A percentile compares a stretch with the other conserved stretches of the same genome.
Evolutionary conservation across 192 early-diverging fungal genomes (phyloP).

Genomic region (Entophlyctis luteolus): DNA sequence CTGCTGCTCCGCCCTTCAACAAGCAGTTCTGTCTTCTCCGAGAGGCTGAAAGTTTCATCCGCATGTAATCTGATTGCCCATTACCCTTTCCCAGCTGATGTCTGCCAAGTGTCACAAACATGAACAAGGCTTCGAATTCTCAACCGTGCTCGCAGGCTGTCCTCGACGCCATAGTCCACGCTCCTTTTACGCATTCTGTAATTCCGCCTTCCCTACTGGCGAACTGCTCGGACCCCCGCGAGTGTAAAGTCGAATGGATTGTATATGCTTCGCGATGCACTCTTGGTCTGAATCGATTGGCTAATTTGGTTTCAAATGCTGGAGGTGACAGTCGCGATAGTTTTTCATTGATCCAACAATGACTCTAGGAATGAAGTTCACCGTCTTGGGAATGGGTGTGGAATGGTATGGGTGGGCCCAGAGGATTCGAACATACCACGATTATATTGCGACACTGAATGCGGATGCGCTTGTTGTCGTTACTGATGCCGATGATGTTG

Average conservation of each 20-base stretch:
- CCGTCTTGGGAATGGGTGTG: background rate
- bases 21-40: too few relatives aligned
- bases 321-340: background rate
- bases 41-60: too few relatives aligned
- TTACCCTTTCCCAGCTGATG: too few relatives aligned
- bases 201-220: too few relatives aligned
- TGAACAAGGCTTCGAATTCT: too few relatives aligned
- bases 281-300: slow-evolving; percentile 22
- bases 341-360: background rate
- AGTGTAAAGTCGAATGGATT: slow-evolving; percentile 30
- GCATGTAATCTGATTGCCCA: too few relatives aligned
- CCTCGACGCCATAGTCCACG: too few relatives aligned
- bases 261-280: slow-evolving; percentile 23
- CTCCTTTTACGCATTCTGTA: too few relatives aligned
- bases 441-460: background rate
- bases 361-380: background rate
- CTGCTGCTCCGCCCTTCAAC: too few relatives aligned
- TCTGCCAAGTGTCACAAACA: too few relatives aligned
- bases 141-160: too few relatives aligned
- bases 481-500: slow-evolving; percentile 30
- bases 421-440: slow-evolving; percentile 11
- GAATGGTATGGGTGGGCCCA: slow-evolving; percentile 8
- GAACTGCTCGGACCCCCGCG: background rate
- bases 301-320: background rate
- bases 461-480: slow-evolving; percentile 2